Conservation (phyloP, 2,329 filamentous ascomycete species). For the Nothophaeocryptopus gaeumannii region DNA sequence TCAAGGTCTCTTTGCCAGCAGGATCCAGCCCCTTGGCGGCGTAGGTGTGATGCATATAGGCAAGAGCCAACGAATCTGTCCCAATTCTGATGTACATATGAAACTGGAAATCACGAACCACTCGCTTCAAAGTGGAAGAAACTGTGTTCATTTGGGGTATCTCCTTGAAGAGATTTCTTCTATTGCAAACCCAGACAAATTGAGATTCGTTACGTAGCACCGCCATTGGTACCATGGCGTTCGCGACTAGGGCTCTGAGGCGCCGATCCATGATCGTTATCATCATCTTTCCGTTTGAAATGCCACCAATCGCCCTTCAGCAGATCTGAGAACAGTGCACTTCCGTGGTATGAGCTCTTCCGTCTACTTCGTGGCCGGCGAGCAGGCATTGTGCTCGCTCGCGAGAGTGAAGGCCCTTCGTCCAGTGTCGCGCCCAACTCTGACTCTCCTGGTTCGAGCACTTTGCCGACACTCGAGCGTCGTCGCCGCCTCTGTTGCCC, state of each 20-base stretch:
- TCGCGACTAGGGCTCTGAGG: no score
- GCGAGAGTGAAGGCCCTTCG: constrained; percentile 4
- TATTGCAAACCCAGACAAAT: no score
- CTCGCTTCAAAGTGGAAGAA: no score
- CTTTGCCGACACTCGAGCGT: constrained; percentile 21
- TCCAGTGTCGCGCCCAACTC: not conserved
- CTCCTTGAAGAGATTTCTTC: no score
- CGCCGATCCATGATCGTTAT: constrained; percentile 2
- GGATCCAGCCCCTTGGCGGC: constrained; percentile 24
- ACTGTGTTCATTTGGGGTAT: no score
- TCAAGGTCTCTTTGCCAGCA: constrained; percentile 53
- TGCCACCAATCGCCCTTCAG: constrained; percentile 32
- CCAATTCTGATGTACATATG: no score
- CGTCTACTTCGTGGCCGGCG: constrained; percentile 16
- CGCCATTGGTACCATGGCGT: no score
- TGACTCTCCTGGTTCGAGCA: constrained; percentile 8
- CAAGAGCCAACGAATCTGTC: no score
- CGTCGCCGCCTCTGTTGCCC: constrained; percentile 21
- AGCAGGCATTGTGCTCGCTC: constrained; percentile 24
- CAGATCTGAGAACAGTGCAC: constrained; percentile 34
- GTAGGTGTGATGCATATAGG: constrained; percentile 4
- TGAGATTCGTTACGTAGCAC: no score
- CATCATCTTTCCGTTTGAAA: constrained; percentile 22
- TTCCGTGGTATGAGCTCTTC: constrained; percentile 24
- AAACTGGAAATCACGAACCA: no score